Base-by-base conservation (phyloP, 2,329 filamentous ascomycete genomes). In the Pseudocercospora fuligena region DNA sequence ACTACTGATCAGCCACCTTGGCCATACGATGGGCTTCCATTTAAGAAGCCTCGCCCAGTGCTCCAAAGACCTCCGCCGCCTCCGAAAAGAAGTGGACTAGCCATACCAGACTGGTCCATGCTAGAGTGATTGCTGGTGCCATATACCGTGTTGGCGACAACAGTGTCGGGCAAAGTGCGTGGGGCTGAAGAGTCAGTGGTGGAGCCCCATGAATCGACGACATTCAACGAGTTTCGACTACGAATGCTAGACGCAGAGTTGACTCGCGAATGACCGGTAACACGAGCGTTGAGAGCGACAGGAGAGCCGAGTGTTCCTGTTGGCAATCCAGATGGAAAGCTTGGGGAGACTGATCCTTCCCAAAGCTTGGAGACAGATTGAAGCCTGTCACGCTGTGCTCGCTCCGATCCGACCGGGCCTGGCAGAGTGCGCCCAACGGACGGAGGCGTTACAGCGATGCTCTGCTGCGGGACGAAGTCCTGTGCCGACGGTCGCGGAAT, bases 31-130 rank as follows among this genome's bases (percentile, higher is more conserved):
- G 72, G 69, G 56, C 66, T 73, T 14, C 60, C 61, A 54, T 71
- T 69, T 31, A 65, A 54, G 46, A 62, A 60, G 5, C 53, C 66
- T 56, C n/a, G 62, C 21, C 63, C 61, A 19, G 74, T 71, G 58
- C 77, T 77, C 78, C 78, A 83, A 5, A 78, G 77, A 66, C 78
- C 78, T 29, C 73, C 73, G 4, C 72, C 76, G 43, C 75, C 75
- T 14, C 77, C 79, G 67, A 82, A 83, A 5, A 82, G 73, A 33
- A 82, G 61, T 8, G 80, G 80, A 66, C 79, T 82, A 7, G 75
- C 76, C 71, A 81, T 76, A 51, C 74, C 77, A 19, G 77, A 75
- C 14, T 73, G 68, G 43, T 70, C 69, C 31, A 71, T 61, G 58
- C 69, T 71, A 27, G 73, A 74, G 5, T 64, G 63, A 23, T 61